These are phyloP conservation scores for Plasmodium inui DNA, from an alignment of 169 alveolate genomes.

Conservation along the genomic window DNA sequence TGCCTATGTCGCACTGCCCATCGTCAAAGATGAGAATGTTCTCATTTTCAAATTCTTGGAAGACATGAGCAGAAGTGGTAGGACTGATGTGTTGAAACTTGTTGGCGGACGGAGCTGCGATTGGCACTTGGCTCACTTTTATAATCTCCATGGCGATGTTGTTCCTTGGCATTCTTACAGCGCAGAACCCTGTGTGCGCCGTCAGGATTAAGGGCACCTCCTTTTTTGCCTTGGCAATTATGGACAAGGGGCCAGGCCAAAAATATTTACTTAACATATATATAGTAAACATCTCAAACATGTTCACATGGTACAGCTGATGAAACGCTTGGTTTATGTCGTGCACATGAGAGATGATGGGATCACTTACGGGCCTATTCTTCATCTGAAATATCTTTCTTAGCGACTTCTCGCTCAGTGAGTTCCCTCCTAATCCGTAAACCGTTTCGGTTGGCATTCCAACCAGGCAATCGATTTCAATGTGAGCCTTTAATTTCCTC, in stretches of 20 bases:
- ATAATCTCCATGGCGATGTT: constrained; percentile 88
- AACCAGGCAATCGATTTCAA: constrained; percentile 89
- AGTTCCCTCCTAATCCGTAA: constrained; percentile 97
- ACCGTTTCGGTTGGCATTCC: constrained; percentile 98
- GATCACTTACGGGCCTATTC: constrained; percentile 95
- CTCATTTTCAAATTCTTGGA: constrained; percentile 91
- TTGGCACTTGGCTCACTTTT: constrained; percentile 86
- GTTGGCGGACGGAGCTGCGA: constrained; percentile 98
- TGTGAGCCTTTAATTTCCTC: constrained; percentile 45
- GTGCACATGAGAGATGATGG: constrained; percentile 94
- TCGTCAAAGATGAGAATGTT: constrained; percentile 93
- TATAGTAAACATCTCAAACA: constrained; percentile 79
- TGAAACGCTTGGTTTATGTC: constrained; percentile 86
- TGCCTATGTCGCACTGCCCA: constrained; percentile 92
- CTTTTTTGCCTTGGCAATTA: constrained; percentile 89
- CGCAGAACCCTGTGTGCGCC: constrained; percentile 90
- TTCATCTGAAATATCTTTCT: constrained; percentile 91
- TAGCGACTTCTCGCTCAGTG: constrained; percentile 90
- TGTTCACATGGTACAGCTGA: constrained; percentile 85
- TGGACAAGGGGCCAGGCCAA: constrained; percentile 97
- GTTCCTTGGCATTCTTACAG: constrained; percentile 94
- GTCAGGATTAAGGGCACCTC: constrained; percentile 87
- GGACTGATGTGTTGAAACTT: constrained; percentile 97
- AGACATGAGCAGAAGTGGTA: constrained; percentile 93
- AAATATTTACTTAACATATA: constrained; percentile 84